Evolutionary conservation across 306 rosid species (phyloP).

Genomic region (Ormosia semicastrata): DNA sequence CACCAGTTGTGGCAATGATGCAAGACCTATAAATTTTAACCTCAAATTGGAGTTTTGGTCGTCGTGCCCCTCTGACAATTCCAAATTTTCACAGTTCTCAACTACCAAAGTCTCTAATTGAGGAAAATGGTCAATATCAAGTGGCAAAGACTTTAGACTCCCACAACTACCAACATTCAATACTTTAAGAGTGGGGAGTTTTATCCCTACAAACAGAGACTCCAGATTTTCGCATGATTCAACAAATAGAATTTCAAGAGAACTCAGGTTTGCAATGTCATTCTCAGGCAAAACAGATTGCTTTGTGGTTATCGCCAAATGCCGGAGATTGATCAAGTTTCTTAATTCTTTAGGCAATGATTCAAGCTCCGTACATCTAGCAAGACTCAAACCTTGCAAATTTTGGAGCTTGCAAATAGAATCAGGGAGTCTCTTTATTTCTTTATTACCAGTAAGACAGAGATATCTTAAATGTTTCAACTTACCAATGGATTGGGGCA

Average conservation of each 20-base stretch:
- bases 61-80: neutral
- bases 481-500: neutral
- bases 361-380: neutral
- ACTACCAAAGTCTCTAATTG: neutral
- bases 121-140: neutral
- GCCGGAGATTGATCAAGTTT: neutral
- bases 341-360: conserved; percentile 9
- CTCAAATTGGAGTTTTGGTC: neutral
- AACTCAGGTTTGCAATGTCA: neutral
- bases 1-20: rapidly evolving
- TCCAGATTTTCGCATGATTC: neutral
- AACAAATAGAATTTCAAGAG: neutral
- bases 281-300: too few relatives aligned
- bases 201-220: neutral
- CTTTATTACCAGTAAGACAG: neutral
- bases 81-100: rapidly evolving
- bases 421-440: conserved; percentile 19
- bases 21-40: neutral
- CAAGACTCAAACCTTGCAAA: conserved; percentile 3
- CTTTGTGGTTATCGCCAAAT: too few relatives aligned
- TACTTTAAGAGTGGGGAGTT: neutral
- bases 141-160: neutral
- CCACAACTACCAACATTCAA: rapidly evolving
- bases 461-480: neutral
- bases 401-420: conserved; percentile 23